Evolutionary conservation across 2,329 filamentous ascomycete species (phyloP).

Genomic region (Aspergillus pseudotamarii): DNA sequence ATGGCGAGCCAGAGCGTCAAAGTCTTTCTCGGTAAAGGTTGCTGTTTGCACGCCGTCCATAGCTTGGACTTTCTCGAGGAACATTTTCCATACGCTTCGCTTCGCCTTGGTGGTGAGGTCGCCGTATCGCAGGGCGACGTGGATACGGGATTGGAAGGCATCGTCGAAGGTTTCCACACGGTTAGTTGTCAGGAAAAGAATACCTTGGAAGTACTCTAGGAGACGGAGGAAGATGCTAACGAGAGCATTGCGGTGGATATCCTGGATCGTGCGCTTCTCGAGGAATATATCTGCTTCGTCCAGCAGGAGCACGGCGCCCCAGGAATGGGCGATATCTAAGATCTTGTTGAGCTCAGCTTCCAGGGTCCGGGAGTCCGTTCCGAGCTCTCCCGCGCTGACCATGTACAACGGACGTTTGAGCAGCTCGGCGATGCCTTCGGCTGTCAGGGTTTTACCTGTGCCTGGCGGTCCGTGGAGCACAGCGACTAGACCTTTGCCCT

Average conservation of each 20-base stretch:
- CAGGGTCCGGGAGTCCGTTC: constrained; percentile 72
- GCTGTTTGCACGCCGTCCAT: constrained; percentile 61
- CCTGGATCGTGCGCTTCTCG: constrained; percentile 78
- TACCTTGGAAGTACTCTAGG: constrained; percentile 90
- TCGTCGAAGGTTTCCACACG: constrained; percentile 85
- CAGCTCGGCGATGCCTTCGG: constrained; percentile 81
- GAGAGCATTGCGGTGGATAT: constrained; percentile 81
- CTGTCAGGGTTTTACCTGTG: constrained; percentile 86
- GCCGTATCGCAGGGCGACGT: constrained; percentile 81
- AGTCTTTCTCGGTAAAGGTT: constrained; percentile 62
- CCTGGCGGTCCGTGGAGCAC: constrained; percentile 85
- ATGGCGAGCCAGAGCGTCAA: constrained; percentile 66
- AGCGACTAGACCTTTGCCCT: constrained; percentile 80
- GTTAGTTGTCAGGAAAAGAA: constrained; percentile 87
- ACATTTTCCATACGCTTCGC: constrained; percentile 80
- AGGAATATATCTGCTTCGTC: constrained; percentile 87
- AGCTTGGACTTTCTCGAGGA: constrained; percentile 71
- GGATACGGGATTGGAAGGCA: constrained; percentile 85
- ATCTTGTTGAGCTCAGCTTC: constrained; percentile 81
- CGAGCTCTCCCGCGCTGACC: constrained; percentile 79
- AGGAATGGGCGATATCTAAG: constrained; percentile 80
- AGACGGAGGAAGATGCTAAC: constrained; percentile 86
- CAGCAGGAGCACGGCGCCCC: constrained; percentile 81
- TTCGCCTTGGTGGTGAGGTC: constrained; percentile 72
- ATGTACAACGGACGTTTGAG: constrained; percentile 81